Evolutionary conservation across 2,329 filamentous ascomycete genomes (phyloP), one percentile per base, ranked within the genome.

Genomic region (Aspergillus fijiensis): DNA sequence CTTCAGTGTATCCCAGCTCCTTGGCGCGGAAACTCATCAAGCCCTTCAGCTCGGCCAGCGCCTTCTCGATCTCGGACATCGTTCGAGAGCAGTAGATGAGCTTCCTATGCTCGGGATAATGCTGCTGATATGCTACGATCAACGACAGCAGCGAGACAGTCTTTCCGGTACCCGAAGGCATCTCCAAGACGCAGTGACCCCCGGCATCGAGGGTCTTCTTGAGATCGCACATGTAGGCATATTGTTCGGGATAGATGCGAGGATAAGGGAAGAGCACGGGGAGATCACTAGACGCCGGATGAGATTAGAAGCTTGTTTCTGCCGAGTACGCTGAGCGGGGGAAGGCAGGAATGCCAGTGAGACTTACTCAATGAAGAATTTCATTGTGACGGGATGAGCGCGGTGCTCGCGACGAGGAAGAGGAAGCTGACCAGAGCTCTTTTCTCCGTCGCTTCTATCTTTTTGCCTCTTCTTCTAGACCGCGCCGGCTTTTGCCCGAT

Each of bases 21-120:
- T 96, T 85, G 5, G 91, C 82, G 16, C 95, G 89, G 72, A 96
- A 98, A 73, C 96, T 96, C 93, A 99, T 99, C 56, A 99, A 79
- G 25, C 88, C 88, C 74, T 95, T 92, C 68, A 99, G 76, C 77
- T 99, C 95, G 10, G 91, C 91, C 55, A 99, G 79, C 0, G 96
- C 95, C 79, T 99, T 99, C 75, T 99, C 95, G 71, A 99, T 99
- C 80, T 99, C 95, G 42, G 95, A 99, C 93, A 99, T 99, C 59
- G 95, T 99, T 80, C 95, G 92, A 64, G 95, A 99, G 81, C 95
- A 99, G 78, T 99, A 99, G 58, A 99, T 97, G 55, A 99, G 87
- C 78, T 99, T 99, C 58, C 96, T 85, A 70, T 95, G 91, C 73
- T 96, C 92, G 3, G 93, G 92, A 70, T 94, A 93, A 74, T 93